phyloP scores from a whole-genome alignment of 2,329 filamentous ascomycete genomes.

The Paecilomyces niveus region DNA sequence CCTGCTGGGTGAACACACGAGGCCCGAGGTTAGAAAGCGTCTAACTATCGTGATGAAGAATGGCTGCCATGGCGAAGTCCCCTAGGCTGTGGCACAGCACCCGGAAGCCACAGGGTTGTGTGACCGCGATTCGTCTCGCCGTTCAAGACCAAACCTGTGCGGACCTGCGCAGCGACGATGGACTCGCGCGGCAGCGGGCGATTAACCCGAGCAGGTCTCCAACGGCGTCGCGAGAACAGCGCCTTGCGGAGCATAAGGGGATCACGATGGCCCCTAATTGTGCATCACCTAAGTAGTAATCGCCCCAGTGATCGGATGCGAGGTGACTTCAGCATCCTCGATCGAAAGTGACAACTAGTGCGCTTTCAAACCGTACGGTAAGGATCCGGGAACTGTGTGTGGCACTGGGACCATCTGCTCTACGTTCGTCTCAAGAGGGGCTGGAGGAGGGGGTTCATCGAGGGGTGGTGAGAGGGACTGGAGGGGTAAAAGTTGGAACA shows the following conservation, averaged over 20 bases:
- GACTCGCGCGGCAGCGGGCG: background rate
- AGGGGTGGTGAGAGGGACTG: background rate
- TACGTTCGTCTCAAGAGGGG: background rate
- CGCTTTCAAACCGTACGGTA: background rate
- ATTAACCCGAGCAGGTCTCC: background rate
- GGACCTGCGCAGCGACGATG: background rate
- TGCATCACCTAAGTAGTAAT: background rate
- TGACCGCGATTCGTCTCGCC: background rate
- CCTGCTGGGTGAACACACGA: background rate
- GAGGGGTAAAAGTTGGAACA: background rate
- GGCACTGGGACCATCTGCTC: background rate
- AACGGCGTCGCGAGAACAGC: background rate
- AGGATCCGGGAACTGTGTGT: too few relatives aligned
- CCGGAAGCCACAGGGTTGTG: background rate
- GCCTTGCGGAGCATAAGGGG: background rate
- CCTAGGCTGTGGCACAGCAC: background rate
- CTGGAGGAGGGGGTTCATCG: background rate
- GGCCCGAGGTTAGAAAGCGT: background rate
- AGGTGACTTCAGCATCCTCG: background rate
- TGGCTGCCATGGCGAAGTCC: background rate
- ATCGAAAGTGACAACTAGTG: background rate
- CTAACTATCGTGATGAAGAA: background rate
- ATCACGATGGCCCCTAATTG: background rate
- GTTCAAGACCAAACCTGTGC: background rate
- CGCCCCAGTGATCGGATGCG: background rate